Evolutionary conservation across 2,329 filamentous ascomycete genomes (phyloP).

Genomic region (Gaeumannomyces tritici): DNA sequence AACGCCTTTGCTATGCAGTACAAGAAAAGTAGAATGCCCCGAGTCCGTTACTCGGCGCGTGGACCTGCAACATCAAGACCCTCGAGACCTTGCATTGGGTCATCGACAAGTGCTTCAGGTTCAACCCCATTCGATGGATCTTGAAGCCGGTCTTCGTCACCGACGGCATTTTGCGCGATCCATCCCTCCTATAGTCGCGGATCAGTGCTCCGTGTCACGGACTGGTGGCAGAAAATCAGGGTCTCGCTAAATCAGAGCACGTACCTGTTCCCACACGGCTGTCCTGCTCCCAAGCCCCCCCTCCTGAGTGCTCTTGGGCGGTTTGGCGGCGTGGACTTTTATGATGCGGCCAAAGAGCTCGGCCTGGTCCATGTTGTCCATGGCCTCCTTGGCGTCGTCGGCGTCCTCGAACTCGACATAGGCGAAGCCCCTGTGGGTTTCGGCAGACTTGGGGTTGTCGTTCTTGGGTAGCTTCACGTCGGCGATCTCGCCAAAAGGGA

Average conservation of each 20-base stretch:
- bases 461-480: conserved; percentile 87
- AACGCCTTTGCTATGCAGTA: conserved; percentile 38
- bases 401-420: conserved; percentile 90
- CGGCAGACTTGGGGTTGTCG: conserved; percentile 67
- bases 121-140: conserved; percentile 43
- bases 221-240: neutral
- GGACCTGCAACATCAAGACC: conserved; percentile 91
- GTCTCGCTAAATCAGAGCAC: conserved; percentile 17
- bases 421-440: conserved; percentile 83
- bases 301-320: conserved; percentile 79
- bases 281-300: conserved; percentile 87
- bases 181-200: conserved; percentile 66
- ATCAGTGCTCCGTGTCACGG: conserved; percentile 8
- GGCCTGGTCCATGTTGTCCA: conserved; percentile 98
- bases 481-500: conserved; percentile 92
- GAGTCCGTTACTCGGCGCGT: conserved; percentile 49
- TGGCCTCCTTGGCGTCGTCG: conserved; percentile 83
- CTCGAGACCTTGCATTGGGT: conserved; percentile 95
- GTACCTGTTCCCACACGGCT: conserved; percentile 93
- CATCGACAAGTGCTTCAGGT: conserved; percentile 40
- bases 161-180: conserved; percentile 78
- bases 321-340: conserved; percentile 85
- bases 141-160: conserved; percentile 64
- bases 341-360: conserved; percentile 89
- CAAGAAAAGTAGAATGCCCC: neutral